Evolutionary conservation across 441 rosid species (phyloP), one percentile per base, ranked within the genome.

Genomic region (Metrosideros polymorpha): DNA sequence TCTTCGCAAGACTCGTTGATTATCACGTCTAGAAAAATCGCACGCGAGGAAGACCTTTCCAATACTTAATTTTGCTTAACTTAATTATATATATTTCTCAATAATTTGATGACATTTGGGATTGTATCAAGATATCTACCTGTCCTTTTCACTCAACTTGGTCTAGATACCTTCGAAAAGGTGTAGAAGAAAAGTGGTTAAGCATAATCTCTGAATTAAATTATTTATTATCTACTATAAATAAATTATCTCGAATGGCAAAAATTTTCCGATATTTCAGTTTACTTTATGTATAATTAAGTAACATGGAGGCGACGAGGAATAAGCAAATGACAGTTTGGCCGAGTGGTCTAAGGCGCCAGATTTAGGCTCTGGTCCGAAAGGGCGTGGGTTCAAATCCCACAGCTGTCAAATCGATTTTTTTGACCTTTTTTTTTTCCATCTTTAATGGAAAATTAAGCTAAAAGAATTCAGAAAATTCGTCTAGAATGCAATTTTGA

Each of bases 331-430:
- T 1, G 86, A 84, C 86, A 84, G 82, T 84, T 84, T 84, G 86
- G 86, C 86, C 86, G 86, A 84, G 86, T 84, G 86, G 86, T 84
- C 86, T 84, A 84, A 84, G 86, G 86, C 86, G 86, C 86, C 82
- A 84, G 55, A 84, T 84, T 84, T 84, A 84, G 86, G 86, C 86
- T 84, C 82, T 84, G 82, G 86, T 84, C 86, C 86, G 86, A 63
- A 84, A 84, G 86, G 86, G 86, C 86, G 82, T 84, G 86, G 86
- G 86, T 84, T 84, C 82, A 84, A 84, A 84, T 84, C 82, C 79
- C 79, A 71, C 79, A 71, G 79, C 79, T 71, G 79, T 71, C 79
- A 71, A 9, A n/a, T n/a, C n/a, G n/a, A n/a, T n/a, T n/a, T 43
- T 43, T 43, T 43, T 43, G 45, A n/a, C n/a, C 5, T 43, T 6